phyloP scores from a whole-genome alignment of 1,284 basidiomycete species.

The Cutaneotrichosporon spelunceum region DNA sequence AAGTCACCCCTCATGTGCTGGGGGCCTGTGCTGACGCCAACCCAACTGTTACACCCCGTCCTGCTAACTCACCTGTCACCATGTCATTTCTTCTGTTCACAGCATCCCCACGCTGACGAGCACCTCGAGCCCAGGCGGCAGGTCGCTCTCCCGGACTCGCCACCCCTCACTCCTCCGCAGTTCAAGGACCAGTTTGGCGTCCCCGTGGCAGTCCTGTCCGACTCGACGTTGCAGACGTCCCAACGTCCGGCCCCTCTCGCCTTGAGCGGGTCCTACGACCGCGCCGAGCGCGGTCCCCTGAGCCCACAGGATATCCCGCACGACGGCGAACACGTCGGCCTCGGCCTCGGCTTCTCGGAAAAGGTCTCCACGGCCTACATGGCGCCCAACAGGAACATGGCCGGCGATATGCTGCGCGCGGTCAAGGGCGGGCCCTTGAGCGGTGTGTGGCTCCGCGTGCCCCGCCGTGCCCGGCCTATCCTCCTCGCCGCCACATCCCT shows the following conservation, averaged over 20 bases:
- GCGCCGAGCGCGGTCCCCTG: constrained; percentile 16
- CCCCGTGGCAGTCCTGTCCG: neutral
- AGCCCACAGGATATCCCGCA: constrained; percentile 19
- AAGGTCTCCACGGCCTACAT: neutral
- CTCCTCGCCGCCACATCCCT: constrained; percentile 36
- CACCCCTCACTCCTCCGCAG: constrained; percentile 16
- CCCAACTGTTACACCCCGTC: neutral
- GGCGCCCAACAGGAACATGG: neutral
- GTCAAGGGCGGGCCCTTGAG: neutral
- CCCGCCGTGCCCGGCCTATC: constrained; percentile 35
- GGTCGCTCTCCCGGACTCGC: constrained; percentile 15
- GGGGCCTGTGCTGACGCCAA: neutral
- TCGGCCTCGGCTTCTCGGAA: constrained; percentile 15
- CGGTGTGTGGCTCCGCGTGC: constrained; percentile 30
- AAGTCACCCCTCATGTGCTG: neutral
- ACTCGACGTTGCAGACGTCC: neutral
- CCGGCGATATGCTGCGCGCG: neutral
- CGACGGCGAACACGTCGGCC: constrained; percentile 14
- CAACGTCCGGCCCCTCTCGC: neutral
- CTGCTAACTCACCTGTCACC: neutral
- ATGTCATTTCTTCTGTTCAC: neutral
- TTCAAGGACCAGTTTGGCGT: constrained; percentile 5
- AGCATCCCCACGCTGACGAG: neutral
- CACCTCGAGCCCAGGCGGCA: constrained; percentile 6
- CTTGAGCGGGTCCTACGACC: neutral